Evolutionary conservation across 441 rosid species (phyloP), one percentile per base, ranked within the genome.

Genomic region (Jatropha multifida): DNA sequence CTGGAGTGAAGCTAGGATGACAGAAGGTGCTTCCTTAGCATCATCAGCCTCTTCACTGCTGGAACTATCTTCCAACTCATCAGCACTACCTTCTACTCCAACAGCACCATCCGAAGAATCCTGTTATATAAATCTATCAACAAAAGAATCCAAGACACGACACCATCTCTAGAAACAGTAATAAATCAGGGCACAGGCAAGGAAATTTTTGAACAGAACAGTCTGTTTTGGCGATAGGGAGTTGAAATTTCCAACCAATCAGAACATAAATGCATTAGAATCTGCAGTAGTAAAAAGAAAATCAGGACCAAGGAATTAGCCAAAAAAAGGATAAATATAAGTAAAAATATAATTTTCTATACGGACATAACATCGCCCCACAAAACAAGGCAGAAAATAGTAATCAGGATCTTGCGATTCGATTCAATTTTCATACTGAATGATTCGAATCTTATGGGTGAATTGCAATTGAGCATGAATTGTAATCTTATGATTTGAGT

Each of bases 41-140:
- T 80, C 85, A 76, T 66, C 48, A 75, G 23, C 80, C 65, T 81
- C 88, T 56, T 78, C 85, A 20, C 62, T 14, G 49, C 54, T 65
- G 23, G 77, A 37, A 75, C 32, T 74, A 51, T 71, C 76, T 26
- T 74, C 72, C 0, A 2, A 61, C 68, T 64, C 83, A 18, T 18
- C 71, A 59, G 15, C 63, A 59, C 15, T 26, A 59, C 23, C 63
- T 59, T 59, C 63, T 26, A n/a, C 23, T 37, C 63, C 63, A 59
- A 59, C 63, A 59, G 80, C 86, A 77, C 82, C 92, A 82, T 88
- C 96, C 2, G 77, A 75, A 44, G 88, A 70, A 55, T 90, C 97
- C 94, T 94, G 92, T 81, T 63, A 74, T 77, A 84, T 40, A 69
- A 65, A 84, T 76, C 48, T 60, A 81, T 76, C 72, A 83, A 74